phyloP scores from a whole-genome alignment of 495 filamentous ascomycete genomes.

The Tuber magnatum region DNA sequence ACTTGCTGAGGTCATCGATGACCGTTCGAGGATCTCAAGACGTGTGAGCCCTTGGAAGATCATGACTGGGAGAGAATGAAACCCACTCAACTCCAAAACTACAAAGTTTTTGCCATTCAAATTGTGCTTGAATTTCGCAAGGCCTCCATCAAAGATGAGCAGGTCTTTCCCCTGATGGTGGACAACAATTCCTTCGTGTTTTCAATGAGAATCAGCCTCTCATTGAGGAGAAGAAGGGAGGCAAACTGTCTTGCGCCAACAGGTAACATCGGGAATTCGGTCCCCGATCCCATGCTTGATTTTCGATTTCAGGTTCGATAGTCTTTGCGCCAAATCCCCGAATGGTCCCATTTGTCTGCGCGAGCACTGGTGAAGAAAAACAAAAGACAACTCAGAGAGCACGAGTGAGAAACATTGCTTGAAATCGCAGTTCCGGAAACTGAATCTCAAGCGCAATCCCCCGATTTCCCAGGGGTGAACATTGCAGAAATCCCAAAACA shows the following conservation, averaged over 20 bases:
- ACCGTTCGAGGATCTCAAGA: conserved; percentile 22
- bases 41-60: background rate
- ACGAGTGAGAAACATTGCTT: background rate
- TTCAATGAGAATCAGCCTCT: background rate
- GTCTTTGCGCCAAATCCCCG: background rate
- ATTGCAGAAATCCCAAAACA: background rate
- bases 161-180: conserved; percentile 1
- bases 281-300: conserved; percentile 20
- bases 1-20: conserved; percentile 10
- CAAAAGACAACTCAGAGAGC: background rate
- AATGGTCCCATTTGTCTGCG: background rate
- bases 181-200: conserved; percentile 14
- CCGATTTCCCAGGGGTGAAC: background rate
- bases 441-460: background rate
- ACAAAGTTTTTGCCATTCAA: background rate
- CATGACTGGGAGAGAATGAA: background rate
- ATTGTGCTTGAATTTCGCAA: conserved; percentile 13
- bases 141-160: conserved; percentile 20
- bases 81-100: conserved; percentile 21
- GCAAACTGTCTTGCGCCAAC: conserved; percentile 17
- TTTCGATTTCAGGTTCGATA: background rate
- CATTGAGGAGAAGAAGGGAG: background rate
- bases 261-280: conserved; percentile 16
- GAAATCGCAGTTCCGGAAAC: background rate
- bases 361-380: background rate